Evolutionary conservation across 2,329 filamentous ascomycete genomes (phyloP), one percentile per base, ranked within the genome.

Genomic region (Xylaria sp.): DNA sequence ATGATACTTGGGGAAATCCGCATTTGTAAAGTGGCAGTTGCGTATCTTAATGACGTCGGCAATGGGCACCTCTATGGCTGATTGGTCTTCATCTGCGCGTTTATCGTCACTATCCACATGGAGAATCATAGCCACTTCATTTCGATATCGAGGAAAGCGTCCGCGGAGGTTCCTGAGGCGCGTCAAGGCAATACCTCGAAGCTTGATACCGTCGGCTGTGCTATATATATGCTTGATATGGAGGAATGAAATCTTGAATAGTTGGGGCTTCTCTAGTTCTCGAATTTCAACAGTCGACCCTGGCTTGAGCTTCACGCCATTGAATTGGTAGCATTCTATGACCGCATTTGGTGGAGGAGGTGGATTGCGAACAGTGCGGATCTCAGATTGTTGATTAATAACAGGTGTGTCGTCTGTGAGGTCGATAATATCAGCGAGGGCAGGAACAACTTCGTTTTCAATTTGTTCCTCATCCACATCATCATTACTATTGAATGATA

Each of bases 1-100:
- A 4, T 73, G 73, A 40, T 74, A 66, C 17, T 68, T 67, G 1
- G 78, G 78, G 17, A 77, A 79, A 56, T 73, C 69, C 17, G 77
- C 77, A 48, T 80, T 80, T 2, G 80, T 80, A 46, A 77, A 71
- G 42, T 79, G 74, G 36, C 79, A 74, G 11, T 73, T 70, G 13
- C 79, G 74, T 42, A 59, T 38, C 26, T 63, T 68, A 7, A 74
- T 53, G 6, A 77, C 67, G 11, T 73, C 68, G 3, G 67, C 61
- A 6, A 77, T 42, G 5, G 72, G 63, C n/a, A 80, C 64, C 10
- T 78, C 74, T 17, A 79, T 73, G 2, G 73, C 71, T 5, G 72
- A 75, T 49, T 78, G 77, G 9, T 67, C 59, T 6, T 74, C 71
- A 0, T 75, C 72, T 5, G 68, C 31, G 17, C 77, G 71, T 0